A percentile compares a stretch with the other conserved stretches of the same genome.
Conservation (phyloP, 2,329 filamentous ascomycete species). For the Tolypocladium nubicola region DNA sequence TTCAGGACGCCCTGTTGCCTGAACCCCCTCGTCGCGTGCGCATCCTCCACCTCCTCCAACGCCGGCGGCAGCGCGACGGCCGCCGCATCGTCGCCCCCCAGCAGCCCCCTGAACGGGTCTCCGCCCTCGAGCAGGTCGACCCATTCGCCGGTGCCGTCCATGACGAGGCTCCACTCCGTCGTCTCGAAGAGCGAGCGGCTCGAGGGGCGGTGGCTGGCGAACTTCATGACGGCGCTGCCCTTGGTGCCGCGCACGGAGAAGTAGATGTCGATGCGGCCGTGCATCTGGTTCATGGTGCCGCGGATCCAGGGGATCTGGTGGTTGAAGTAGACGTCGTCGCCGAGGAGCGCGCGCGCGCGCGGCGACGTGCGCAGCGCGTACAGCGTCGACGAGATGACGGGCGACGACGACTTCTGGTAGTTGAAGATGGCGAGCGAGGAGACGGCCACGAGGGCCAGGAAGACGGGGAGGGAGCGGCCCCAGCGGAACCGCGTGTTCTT, state of each 20-base stretch:
- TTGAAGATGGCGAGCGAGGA: slow-evolving; percentile 91
- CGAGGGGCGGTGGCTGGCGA: slow-evolving; percentile 61
- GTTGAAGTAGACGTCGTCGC: slow-evolving; percentile 78
- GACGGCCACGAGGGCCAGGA: slow-evolving; percentile 58
- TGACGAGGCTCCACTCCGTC: slow-evolving; percentile 77
- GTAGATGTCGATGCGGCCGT: slow-evolving; percentile 76
- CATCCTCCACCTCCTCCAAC: slow-evolving; percentile 20
- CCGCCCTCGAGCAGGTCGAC: slow-evolving; percentile 65
- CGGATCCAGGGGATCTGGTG: slow-evolving; percentile 73
- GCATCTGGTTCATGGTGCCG: slow-evolving; percentile 86
- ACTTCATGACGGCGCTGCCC: slow-evolving; percentile 62
- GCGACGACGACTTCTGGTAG: slow-evolving; percentile 91
- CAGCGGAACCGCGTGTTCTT: slow-evolving; percentile 43
- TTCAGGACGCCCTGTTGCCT: slow-evolving; percentile 33
- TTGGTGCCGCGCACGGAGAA: slow-evolving; percentile 80
- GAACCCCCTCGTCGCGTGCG: slow-evolving; percentile 35
- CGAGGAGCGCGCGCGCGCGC: slow-evolving; percentile 64
- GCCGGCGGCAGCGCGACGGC: slow-evolving; percentile 5
- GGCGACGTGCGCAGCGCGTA: slow-evolving; percentile 82
- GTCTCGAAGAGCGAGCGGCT: slow-evolving; percentile 66
- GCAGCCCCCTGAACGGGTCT: slow-evolving; percentile 55
- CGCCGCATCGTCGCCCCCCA: slow-evolving; percentile 25
- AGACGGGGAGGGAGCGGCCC: slow-evolving; percentile 69
- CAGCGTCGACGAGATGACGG: slow-evolving; percentile 75
- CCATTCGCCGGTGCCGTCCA: slow-evolving; percentile 39